Evolutionary conservation across 805 yeast genomes (phyloP), one percentile per base, ranked within the genome.

Genomic region (Yarrowia sp.): DNA sequence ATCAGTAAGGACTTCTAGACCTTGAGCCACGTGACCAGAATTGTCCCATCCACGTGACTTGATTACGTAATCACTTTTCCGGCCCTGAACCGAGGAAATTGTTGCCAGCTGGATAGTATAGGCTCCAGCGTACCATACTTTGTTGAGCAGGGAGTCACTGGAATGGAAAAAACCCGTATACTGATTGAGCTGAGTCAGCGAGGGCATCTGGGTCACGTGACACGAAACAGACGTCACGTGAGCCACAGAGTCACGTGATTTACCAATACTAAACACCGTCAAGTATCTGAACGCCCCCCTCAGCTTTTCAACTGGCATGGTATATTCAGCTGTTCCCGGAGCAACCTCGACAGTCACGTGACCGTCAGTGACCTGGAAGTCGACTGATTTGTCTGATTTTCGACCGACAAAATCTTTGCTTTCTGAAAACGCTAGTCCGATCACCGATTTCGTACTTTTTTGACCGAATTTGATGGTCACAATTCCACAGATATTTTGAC

Each of bases 171-270:
- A 51, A 3, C 58, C 58, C 1, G 58, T 36, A 13, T 51, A 51
- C 18, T 36, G 22, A 32, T 38, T 38, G 18, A 51, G 35, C 3
- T n/a, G 3, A 6, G 35, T 8, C 1, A n/a, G 4, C 1, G 58
- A 51, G 35, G 58, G 58, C 58, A 51, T 51, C 33, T 36, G 42
- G 43, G 58, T 51, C 39, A 51, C 35, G n/a, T 51, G 43, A n/a
- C 58, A 51, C 2, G 58, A 51, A 4, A 51, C 38, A 5, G 18
- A 18, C 14, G 42, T 36, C n/a, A 38, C n/a, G 18, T 51, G 43
- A 2, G 58, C 33, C 2, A 36, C 22, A 15, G 32, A 8, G 17
- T 50, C 57, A 8, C 57, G 15, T 8, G 42, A 5, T 4, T 13
- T 32, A n/a, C 28, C 11, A 6, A 38, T 22, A 9, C 17, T 38